Percentiles rank a stretch among this genome's conserved stretches.
Conservation (phyloP, 805 yeast species). For the Lipomyces spencermartinsiae region DNA sequence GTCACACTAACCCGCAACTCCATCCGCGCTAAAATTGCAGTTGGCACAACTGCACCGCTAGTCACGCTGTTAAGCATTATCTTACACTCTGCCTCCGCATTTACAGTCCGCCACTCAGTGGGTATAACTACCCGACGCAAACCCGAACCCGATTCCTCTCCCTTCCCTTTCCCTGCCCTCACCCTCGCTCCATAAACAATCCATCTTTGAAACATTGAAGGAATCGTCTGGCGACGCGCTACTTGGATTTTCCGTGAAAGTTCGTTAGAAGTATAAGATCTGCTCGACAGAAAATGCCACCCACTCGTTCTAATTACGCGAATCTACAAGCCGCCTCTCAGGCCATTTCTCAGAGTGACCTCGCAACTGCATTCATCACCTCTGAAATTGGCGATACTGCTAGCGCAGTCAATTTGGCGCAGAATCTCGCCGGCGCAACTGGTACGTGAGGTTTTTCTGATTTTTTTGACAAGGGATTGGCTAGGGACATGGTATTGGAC, state of each 20-base stretch:
- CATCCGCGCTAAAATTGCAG: not conserved
- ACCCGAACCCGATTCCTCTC: conserved; percentile 30
- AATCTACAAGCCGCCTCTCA: conserved; percentile 8
- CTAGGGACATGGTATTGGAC: not conserved
- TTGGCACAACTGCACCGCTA: conserved; percentile 4
- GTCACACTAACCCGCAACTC: not conserved
- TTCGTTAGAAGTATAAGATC: not conserved
- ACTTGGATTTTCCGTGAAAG: not conserved
- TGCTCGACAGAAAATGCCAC: conserved; percentile 1
- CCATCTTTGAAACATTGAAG: not conserved
- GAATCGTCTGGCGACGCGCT: not conserved
- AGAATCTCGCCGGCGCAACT: conserved; percentile 29
- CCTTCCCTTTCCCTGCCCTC: conserved; percentile 26
- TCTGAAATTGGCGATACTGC: conserved; percentile 15
- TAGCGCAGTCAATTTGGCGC: conserved; percentile 11
- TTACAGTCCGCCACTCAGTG: not conserved
- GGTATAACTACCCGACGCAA: not conserved
- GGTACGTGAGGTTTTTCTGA: conserved; percentile 11
- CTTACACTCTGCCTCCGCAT: not conserved
- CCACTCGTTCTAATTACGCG: conserved; percentile 6
- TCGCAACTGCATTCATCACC: conserved; percentile 16
- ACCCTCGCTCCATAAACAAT: conserved; percentile 10
- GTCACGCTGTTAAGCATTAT: not conserved
- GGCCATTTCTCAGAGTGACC: conserved; percentile 20
- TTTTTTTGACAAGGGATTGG: not conserved